Percentiles rank a stretch among this genome's conserved stretches.
phyloP scores from a whole-genome alignment of 202 grass and related monocot genomes.

The Hordeum pubiflorum region DNA sequence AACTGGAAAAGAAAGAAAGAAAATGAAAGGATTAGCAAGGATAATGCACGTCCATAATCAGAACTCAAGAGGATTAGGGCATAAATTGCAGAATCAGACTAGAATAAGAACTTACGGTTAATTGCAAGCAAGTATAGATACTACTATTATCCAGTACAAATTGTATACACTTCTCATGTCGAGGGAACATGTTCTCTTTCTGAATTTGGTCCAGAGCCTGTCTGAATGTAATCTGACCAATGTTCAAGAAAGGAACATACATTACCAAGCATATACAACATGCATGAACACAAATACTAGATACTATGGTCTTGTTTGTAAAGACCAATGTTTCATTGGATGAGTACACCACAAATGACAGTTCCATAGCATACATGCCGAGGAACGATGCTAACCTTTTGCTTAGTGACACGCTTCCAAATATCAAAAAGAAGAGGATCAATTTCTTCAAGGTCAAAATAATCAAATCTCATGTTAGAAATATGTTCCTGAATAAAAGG shows the following conservation, averaged over 20 bases:
- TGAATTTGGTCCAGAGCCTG: neutral
- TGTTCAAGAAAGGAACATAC: neutral
- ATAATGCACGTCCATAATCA: neutral
- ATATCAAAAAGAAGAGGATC: neutral
- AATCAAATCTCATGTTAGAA: neutral
- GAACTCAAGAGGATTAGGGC: neutral
- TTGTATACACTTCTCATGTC: neutral
- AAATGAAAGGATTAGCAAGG: neutral
- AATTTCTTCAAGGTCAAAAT: neutral
- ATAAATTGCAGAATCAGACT: neutral
- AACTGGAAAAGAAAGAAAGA: neutral
- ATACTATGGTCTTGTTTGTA: neutral
- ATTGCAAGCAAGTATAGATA: neutral
- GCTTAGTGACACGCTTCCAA: neutral
- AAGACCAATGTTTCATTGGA: neutral
- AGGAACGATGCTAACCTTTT: neutral
- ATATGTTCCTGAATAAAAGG: neutral
- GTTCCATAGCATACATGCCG: neutral
- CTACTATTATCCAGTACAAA: neutral
- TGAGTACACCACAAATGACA: neutral
- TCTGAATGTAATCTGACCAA: neutral
- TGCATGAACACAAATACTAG: neutral
- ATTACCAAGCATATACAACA: neutral
- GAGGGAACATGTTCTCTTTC: neutral
- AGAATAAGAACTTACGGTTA: neutral